Conservation (phyloP, 2,329 filamentous ascomycete species). For the Nakataea oryzae region DNA sequence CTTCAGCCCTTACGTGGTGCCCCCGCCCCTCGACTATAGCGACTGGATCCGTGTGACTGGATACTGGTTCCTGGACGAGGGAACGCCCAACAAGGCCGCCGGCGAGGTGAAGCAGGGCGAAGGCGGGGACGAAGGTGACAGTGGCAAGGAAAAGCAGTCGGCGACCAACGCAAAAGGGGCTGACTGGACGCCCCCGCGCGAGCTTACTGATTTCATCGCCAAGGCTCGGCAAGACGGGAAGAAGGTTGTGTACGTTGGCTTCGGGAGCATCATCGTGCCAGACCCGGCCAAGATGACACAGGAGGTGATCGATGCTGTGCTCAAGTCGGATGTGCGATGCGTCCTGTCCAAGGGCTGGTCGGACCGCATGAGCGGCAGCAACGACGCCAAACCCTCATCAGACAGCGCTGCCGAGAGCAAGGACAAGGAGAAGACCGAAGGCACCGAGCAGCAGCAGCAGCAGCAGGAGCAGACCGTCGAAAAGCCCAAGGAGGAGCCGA, state of each 20-base stretch:
- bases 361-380: slow-evolving; percentile 44
- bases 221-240: slow-evolving; percentile 71
- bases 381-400: not conserved
- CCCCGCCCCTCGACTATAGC: slow-evolving; percentile 86
- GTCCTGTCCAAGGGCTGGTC: slow-evolving; percentile 97
- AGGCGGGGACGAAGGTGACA: not conserved
- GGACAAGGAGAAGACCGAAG: slow-evolving; percentile 35
- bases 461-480: not conserved
- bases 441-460: slow-evolving; percentile 18
- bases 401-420: slow-evolving; percentile 23
- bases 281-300: slow-evolving; percentile 82
- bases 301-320: slow-evolving; percentile 85
- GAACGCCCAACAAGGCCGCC: slow-evolving; percentile 1
- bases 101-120: not conserved
- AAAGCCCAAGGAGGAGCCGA: slow-evolving; percentile 46
- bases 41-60: slow-evolving; percentile 97
- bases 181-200: slow-evolving; percentile 62
- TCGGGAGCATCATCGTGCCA: slow-evolving; percentile 89
- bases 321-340: slow-evolving; percentile 86
- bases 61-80: slow-evolving; percentile 93
- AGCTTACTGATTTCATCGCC: slow-evolving; percentile 73
- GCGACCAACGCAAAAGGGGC: not conserved
- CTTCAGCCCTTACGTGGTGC: slow-evolving; percentile 89
- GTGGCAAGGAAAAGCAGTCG: not conserved
- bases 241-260: slow-evolving; percentile 93